A percentile compares a stretch with the other conserved stretches of the same genome.
Evolutionary conservation across 306 rosid species (phyloP).

Genomic region (Cyamopsis tetragonoloba): DNA sequence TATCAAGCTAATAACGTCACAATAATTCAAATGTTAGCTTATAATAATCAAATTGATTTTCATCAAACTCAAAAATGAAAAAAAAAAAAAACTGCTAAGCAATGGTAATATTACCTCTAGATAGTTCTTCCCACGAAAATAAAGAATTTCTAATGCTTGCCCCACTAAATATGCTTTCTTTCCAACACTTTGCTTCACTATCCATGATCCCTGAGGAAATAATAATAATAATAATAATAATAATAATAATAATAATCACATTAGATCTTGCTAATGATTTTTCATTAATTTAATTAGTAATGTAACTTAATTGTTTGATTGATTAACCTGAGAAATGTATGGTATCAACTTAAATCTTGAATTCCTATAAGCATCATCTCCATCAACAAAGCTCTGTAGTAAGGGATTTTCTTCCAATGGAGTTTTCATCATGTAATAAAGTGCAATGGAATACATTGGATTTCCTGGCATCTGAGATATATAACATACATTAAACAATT

Average conservation of each 20-base stretch:
- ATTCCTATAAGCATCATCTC: constrained; percentile 82
- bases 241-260: no score
- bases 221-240: no score
- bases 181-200: constrained; percentile 93
- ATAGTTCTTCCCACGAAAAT: constrained; percentile 75
- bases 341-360: constrained; percentile 93
- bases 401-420: constrained; percentile 70
- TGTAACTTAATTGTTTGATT: neutral
- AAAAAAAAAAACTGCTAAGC: no score
- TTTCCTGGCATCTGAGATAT: constrained; percentile 62
- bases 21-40: constrained; percentile 20
- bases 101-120: constrained; percentile 56
- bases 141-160: constrained; percentile 60
- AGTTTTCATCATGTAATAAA: constrained; percentile 71
- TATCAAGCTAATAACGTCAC: constrained; percentile 41
- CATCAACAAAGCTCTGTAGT: constrained; percentile 65
- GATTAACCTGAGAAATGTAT: constrained; percentile 38
- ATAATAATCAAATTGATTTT: neutral
- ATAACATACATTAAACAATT: neutral
- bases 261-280: neutral
- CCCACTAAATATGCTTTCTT: constrained; percentile 86
- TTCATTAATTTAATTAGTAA: neutral
- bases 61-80: no score
- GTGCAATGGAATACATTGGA: constrained; percentile 56
- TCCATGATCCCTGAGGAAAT: constrained; percentile 83